Base-by-base conservation (phyloP, 2,329 filamentous ascomycete genomes). In the Neospermospora avenae region DNA sequence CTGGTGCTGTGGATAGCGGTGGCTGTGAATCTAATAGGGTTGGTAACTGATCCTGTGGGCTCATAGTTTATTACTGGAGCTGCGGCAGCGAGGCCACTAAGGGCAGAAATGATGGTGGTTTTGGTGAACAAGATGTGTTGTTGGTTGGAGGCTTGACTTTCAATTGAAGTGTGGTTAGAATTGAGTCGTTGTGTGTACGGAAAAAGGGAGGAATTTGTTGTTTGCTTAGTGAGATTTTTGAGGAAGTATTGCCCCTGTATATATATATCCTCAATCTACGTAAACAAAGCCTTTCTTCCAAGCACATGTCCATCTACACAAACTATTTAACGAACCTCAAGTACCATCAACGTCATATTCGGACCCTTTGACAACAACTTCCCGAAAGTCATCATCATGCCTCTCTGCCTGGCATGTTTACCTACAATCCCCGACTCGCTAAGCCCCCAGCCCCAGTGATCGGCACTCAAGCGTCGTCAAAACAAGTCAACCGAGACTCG, bases 121-220 rank as follows among this genome's bases (percentile, higher is more conserved):
- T 66, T 66, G 59, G 60, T 59, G 42, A 31, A 62, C 62, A 66
- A n/a, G n/a, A n/a, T n/a, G n/a, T n/a, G n/a, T n/a, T n/a, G n/a
- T n/a, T n/a, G n/a, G n/a, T n/a, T n/a, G n/a, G n/a, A n/a, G n/a
- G n/a, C n/a, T n/a, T n/a, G n/a, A n/a, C n/a, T n/a, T n/a, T n/a
- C n/a, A n/a, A n/a, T n/a, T n/a, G n/a, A n/a, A n/a, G n/a, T n/a
- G n/a, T n/a, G n/a, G n/a, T n/a, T n/a, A n/a, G n/a, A n/a, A n/a
- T n/a, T n/a, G n/a, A n/a, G n/a, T n/a, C n/a, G n/a, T n/a, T n/a
- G n/a, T n/a, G n/a, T n/a, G n/a, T n/a, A n/a, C n/a, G n/a, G n/a
- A n/a, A n/a, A n/a, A n/a, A n/a, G n/a, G n/a, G n/a, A n/a, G 24
- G 46, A n/a, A 14, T 34, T 25, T n/a, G 22, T 57, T 31, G 24